Conservation (phyloP, 768 basidiomycete species). For the Lactifluus pinguis region DNA sequence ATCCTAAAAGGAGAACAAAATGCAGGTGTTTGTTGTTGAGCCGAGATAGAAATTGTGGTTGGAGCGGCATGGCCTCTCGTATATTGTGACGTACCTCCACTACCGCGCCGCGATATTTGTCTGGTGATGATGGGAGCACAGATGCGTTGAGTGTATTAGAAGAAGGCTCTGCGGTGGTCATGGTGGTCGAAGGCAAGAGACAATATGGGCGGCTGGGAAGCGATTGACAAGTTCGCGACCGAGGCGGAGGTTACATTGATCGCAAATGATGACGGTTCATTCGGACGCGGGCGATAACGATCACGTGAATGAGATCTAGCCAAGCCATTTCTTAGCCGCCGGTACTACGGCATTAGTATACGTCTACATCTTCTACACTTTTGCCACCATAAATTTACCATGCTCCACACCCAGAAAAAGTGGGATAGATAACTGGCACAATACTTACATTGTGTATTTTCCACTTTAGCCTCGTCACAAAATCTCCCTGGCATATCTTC, state of each 20-base stretch:
- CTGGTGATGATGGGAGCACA: constrained; percentile 14
- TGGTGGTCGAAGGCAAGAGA: background rate
- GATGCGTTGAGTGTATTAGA: background rate
- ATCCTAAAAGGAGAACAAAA: constrained; percentile 35
- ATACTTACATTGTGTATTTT: no score
- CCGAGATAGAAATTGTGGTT: background rate
- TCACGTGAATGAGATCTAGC: no score
- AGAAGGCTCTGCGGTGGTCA: background rate
- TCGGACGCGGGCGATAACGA: no score
- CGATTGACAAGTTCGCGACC: background rate
- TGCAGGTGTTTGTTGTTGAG: background rate
- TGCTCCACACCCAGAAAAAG: no score
- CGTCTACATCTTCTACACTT: no score
- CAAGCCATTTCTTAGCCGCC: no score
- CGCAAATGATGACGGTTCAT: background rate
- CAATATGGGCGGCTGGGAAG: background rate
- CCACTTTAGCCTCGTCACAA: no score
- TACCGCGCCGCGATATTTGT: constrained; percentile 81
- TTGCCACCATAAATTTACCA: no score
- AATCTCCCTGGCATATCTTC: no score
- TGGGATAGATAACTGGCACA: no score
- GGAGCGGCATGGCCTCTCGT: background rate
- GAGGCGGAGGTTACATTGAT: constrained; percentile 9
- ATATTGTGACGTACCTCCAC: constrained; percentile 55
- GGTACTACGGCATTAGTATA: no score